Conservation (phyloP, 2,329 filamentous ascomycete genomes). For the Lasiodiplodia theobromae region DNA sequence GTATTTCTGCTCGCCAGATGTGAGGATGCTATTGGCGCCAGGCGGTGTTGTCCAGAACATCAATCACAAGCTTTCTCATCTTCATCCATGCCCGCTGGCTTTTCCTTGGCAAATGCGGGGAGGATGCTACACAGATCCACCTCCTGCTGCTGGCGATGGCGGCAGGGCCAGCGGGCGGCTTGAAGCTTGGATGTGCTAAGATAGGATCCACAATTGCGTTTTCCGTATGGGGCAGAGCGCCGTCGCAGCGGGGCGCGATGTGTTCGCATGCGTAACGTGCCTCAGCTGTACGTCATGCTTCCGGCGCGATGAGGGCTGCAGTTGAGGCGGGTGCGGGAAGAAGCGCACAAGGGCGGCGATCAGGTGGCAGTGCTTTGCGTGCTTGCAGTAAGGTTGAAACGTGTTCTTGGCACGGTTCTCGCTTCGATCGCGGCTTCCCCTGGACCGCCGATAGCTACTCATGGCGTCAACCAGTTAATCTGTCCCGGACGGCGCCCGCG, state of each 20-base stretch:
- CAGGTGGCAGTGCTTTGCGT: constrained; percentile 17
- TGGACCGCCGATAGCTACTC: constrained; percentile 22
- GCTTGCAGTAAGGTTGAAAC: constrained; percentile 4
- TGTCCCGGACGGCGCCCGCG: constrained; percentile 12
- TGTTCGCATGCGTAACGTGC: background rate
- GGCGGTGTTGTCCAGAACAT: background rate
- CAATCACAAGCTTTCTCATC: background rate
- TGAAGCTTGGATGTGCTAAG: background rate
- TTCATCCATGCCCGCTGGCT: background rate
- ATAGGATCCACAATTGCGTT: background rate
- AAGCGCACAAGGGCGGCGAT: background rate
- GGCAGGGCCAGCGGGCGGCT: background rate
- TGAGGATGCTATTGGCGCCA: background rate
- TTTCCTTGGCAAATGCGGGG: background rate
- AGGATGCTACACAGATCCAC: background rate
- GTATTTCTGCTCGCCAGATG: background rate
- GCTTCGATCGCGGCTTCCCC: constrained; percentile 22
- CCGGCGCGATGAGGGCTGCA: background rate
- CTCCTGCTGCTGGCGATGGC: background rate
- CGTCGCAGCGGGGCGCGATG: background rate
- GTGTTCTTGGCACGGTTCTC: constrained; percentile 12
- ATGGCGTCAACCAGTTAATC: constrained; percentile 23
- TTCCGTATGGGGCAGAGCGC: background rate
- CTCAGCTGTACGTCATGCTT: background rate
- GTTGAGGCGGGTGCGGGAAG: background rate